Conservation (phyloP, 768 basidiomycete species). For the Tulasnella sp. region DNA sequence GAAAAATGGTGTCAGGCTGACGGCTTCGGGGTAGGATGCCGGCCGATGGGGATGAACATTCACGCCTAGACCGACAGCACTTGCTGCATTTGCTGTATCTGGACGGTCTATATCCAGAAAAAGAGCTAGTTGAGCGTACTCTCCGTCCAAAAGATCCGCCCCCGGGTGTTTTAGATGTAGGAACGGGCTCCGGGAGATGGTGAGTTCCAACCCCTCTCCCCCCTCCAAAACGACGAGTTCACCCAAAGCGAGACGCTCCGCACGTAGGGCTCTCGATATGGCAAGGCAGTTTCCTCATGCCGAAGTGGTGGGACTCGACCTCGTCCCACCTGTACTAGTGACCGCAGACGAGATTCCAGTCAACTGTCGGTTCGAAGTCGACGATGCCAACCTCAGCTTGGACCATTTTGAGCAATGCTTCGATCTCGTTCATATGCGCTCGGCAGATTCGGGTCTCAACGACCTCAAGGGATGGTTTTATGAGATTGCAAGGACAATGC, state of each 20-base stretch:
- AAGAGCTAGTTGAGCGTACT: neutral
- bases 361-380: constrained; percentile 31
- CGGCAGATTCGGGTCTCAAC: neutral
- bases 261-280: constrained; percentile 34
- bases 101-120: constrained; percentile 6
- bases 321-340: constrained; percentile 26
- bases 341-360: neutral
- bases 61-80: constrained; percentile 12
- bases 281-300: constrained; percentile 33
- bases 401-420: constrained; percentile 18
- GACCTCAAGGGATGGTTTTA: constrained; percentile 34
- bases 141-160: constrained; percentile 10
- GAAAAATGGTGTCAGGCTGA: neutral
- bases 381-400: constrained; percentile 28
- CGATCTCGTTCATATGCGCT: constrained; percentile 25
- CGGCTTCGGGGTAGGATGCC: neutral
- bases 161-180: constrained; percentile 2
- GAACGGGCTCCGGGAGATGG: constrained; percentile 24
- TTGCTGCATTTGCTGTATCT: constrained; percentile 14
- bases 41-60: constrained; percentile 11
- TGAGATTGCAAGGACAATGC: constrained; percentile 33
- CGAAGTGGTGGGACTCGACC: constrained; percentile 36
- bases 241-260: neutral
- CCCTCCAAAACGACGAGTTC: neutral
- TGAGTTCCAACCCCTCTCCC: neutral